Base-by-base conservation (phyloP, 257 asterid genomes). In the Eustoma russellianum region DNA sequence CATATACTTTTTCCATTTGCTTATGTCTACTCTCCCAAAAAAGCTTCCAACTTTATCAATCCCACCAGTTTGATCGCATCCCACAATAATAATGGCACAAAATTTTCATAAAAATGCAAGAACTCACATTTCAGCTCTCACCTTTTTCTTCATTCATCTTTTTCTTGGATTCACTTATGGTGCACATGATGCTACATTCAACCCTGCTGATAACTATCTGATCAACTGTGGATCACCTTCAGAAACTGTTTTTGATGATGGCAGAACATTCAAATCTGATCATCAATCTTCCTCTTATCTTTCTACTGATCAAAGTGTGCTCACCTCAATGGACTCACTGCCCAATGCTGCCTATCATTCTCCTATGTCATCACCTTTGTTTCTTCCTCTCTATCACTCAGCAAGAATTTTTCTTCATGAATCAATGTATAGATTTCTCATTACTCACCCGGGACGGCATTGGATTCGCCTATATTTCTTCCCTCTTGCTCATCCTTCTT, bases 161-260 rank as follows among this genome's bases (percentile, higher is more conserved):
- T 10, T 74, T 53, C 69, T 82, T 48, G 59, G 33, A 38, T 19
- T 53, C 11, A 15, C 52, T 18, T 48, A 33, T 48, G 41, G 52
- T 44, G 66, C 47, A 9, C 59, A 13, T 17, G 41, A 45, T 5
- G 19, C 13, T 3, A 13, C 15, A 3, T 88, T 80, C 53, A 62
- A 72, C 9, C 92, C 94, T 8, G 44, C 91, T 7, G 94, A 89
- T 63, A 71, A 65, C 51, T 81, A 85, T 68, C 80, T 89, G 55
- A 81, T 89, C 63, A 73, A 81, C 59, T 89, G 97, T 33, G 96
- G 96, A 13, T 79, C 97, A 0, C 74, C 80, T 1, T 75, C 75
- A 0, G 46, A 5, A 55, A 74, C 81, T 1, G 52, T 71, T 45
- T 82, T 89, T 15, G 88, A 86, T 15, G 96, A 83, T 52, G 91